Evolutionary conservation across 352 stramenopile genomes (phyloP), one percentile per base, ranked within the genome.

Genomic region (Pythium folliculosum): DNA sequence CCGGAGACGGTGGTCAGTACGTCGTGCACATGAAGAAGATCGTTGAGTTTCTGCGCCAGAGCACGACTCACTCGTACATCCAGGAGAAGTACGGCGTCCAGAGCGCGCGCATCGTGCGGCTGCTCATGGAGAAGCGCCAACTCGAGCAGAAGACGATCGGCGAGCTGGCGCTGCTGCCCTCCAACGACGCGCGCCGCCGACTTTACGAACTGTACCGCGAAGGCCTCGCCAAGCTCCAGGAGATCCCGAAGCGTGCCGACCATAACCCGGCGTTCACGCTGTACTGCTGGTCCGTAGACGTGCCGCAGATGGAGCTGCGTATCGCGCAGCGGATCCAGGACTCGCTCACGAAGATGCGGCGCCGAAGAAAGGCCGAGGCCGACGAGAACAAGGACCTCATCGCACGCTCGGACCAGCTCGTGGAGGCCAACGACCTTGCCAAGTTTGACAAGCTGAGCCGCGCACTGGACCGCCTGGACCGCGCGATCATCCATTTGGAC

Each of bases 11-110:
- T 21, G 88, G 88, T n/a, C 86, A 92, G 64, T 96, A 95, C 63
- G 86, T 91, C 23, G 86, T 96, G 32, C 88, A 96, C 70, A 94
- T 96, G 85, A 80, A 91, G 64, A 96, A 96, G 75, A 94, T 96
- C 60, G 74, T 94, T 22, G 73, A 81, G 45, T 93, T 91, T 56
- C 59, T 96, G 30, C 73, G 82, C 48, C 88, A 91, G 44, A 88
- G 79, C 63, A 94, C 86, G 35, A 86, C 85, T 5, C 88, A 94
- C 66, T 76, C 86, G 56, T 96, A 92, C 61, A 68, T 96, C 1
- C 75, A 89, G 43, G 88, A 96, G 38, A 91, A 89, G 68, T 94
- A 83, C 60, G 88, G 88, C 63, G 80, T 89, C 19, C 76, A 77
- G 38, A 96, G 86, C 58, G 88, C 88, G 52, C 88, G 88, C 56